Evolutionary conservation across 2,329 filamentous ascomycete genomes (phyloP).

Genomic region (Knoxdaviesia proteae): DNA sequence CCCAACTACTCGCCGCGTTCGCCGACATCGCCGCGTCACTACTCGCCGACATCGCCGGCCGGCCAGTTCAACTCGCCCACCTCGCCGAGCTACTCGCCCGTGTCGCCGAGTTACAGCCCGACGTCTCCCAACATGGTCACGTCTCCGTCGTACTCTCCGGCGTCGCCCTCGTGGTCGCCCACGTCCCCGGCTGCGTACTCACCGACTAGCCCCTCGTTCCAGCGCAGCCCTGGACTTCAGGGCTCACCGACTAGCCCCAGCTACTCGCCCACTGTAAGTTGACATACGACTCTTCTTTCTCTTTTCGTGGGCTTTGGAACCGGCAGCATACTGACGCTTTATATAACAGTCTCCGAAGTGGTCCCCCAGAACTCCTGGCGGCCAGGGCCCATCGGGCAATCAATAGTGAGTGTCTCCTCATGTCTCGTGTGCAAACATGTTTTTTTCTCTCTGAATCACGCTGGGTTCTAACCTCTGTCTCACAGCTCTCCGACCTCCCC

Average conservation of each 20-base stretch:
- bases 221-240: constrained; percentile 29
- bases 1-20: constrained; percentile 44
- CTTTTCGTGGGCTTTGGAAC: neutral
- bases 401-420: constrained; percentile 11
- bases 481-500: constrained; percentile 18
- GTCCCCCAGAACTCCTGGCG: constrained; percentile 23
- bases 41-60: constrained; percentile 48
- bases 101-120: constrained; percentile 52
- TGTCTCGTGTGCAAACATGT: constrained; percentile 8
- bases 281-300: no score
- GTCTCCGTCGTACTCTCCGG: constrained; percentile 44
- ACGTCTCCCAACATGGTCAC: constrained; percentile 37
- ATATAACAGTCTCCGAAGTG: constrained; percentile 21
- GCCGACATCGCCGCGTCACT: constrained; percentile 32
- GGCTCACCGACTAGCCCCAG: constrained; percentile 47
- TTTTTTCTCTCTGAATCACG: constrained; percentile 18
- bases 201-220: constrained; percentile 40
- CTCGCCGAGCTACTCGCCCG: constrained; percentile 52
- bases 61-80: constrained; percentile 52
- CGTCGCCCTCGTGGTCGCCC: constrained; percentile 60
- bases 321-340: constrained; percentile 9
- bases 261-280: constrained; percentile 43
- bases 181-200: constrained; percentile 47
- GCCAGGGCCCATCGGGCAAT: constrained; percentile 18
- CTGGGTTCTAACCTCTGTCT: neutral